phyloP scores from a whole-genome alignment of 2,329 filamentous ascomycete genomes.

The Aurifilum marmelostoma region DNA sequence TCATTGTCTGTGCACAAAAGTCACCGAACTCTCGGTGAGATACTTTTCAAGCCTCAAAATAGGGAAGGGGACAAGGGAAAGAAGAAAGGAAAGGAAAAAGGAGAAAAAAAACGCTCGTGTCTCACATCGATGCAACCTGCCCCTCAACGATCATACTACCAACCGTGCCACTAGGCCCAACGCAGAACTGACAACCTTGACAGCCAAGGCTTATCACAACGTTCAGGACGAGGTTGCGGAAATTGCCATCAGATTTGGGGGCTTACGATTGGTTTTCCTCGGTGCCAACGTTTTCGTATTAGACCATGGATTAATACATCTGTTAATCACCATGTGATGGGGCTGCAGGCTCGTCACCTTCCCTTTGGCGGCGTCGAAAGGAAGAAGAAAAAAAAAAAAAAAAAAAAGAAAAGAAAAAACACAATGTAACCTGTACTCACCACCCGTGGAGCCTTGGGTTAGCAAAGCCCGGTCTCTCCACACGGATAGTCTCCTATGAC shows the following conservation, averaged over 20 bases:
- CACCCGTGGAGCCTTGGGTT: not conserved
- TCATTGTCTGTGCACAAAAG: not conserved
- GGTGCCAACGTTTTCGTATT: not conserved
- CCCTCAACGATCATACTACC: not conserved
- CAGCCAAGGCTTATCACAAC: not conserved
- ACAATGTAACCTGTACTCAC: not conserved
- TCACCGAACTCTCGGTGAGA: not conserved
- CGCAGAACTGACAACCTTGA: not conserved
- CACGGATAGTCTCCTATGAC: not conserved
- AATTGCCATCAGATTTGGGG: not conserved
- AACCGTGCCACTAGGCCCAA: constrained; percentile 2
- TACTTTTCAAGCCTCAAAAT: not conserved
- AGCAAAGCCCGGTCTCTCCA: not conserved
- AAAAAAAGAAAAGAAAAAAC: not conserved
- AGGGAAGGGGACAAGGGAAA: no score
- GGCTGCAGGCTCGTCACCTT: not conserved
- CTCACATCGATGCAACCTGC: not conserved
- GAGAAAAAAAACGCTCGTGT: not conserved
- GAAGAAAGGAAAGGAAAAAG: not conserved
- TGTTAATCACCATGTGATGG: not conserved
- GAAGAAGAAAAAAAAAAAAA: no score
- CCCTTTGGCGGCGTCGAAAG: no score
- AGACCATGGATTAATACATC: not conserved
- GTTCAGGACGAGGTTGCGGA: not conserved
- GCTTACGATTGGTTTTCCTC: not conserved